phyloP scores from a whole-genome alignment of 805 yeast species.

The Kockiozyma suomiensis region DNA sequence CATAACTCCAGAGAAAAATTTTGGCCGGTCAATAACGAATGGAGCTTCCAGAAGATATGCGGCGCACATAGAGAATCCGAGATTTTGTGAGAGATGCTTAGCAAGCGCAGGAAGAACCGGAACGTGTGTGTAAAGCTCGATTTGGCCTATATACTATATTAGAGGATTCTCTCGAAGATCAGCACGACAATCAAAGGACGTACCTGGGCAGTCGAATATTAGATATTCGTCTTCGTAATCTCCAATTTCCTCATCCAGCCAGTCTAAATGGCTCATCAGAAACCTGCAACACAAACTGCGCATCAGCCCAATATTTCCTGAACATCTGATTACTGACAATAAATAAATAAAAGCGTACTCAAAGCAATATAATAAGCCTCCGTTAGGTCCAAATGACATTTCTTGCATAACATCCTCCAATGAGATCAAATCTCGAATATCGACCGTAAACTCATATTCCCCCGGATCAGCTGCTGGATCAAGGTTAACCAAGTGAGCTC shows the following conservation, averaged over 20 bases:
- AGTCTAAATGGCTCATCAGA: constrained; percentile 82
- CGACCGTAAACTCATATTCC: constrained; percentile 88
- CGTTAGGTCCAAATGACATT: constrained; percentile 90
- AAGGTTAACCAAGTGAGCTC: constrained; percentile 91
- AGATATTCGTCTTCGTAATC: constrained; percentile 92
- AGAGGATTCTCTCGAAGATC: background rate
- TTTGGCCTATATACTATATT: constrained; percentile 52
- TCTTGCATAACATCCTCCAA: constrained; percentile 96
- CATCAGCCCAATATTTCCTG: background rate
- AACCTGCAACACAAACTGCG: constrained; percentile 43
- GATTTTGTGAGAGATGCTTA: constrained; percentile 73
- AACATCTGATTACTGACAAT: too few species aligned
- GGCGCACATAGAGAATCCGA: constrained; percentile 89
- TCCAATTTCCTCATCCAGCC: constrained; percentile 97
- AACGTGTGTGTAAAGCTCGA: constrained; percentile 90
- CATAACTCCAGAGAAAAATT: constrained; percentile 92
- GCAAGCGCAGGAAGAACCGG: constrained; percentile 91
- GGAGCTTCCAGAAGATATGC: constrained; percentile 92
- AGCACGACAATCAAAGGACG: background rate
- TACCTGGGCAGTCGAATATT: constrained; percentile 93
- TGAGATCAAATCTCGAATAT: constrained; percentile 86
- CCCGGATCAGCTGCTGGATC: constrained; percentile 98
- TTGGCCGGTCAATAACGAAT: constrained; percentile 84
- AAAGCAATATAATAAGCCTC: constrained; percentile 90
- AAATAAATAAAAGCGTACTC: constrained; percentile 51